A percentile compares a stretch with the other conserved stretches of the same genome.
These are phyloP conservation scores for Diaporthe citrichinensis DNA, from an alignment of 2,329 filamentous ascomycete genomes.

Conservation along the genomic window DNA sequence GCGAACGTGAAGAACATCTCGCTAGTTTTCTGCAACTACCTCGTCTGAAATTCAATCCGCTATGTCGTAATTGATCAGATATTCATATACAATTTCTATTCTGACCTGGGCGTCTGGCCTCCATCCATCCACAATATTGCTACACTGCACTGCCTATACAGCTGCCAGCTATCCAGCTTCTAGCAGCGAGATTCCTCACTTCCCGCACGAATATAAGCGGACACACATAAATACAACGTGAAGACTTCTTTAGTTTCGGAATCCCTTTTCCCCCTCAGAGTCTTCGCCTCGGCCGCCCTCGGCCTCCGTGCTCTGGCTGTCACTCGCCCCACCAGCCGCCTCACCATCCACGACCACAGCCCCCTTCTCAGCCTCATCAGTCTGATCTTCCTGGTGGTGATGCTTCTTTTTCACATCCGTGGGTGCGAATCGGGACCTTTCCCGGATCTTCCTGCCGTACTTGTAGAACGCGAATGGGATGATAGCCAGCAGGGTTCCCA, in stretches of 20 bases:
- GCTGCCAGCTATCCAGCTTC: neutral
- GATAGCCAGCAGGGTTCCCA: slow-evolving; percentile 60
- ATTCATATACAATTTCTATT: neutral
- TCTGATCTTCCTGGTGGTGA: neutral
- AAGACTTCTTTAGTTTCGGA: neutral
- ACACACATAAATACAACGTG: neutral
- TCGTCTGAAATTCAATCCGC: neutral
- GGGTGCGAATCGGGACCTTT: slow-evolving; percentile 42
- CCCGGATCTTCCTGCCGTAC: slow-evolving; percentile 61
- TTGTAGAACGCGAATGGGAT: slow-evolving; percentile 72
- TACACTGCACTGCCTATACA: too few species aligned
- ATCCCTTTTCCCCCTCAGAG: neutral
- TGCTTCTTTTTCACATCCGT: neutral
- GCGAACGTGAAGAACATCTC: neutral
- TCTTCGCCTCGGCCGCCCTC: neutral
- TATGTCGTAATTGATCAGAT: neutral
- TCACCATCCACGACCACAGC: neutral
- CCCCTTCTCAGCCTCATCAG: slow-evolving; percentile 35
- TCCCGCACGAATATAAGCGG: neutral
- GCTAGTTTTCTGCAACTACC: neutral
- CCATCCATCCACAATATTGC: neutral
- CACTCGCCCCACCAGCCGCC: slow-evolving; percentile 12
- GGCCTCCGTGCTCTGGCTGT: neutral
- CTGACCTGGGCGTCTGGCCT: neutral
- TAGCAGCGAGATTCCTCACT: too few species aligned